Evolutionary conservation across 805 yeast species (phyloP), one percentile per base, ranked within the genome.

Genomic region (Candida vaughaniae): DNA sequence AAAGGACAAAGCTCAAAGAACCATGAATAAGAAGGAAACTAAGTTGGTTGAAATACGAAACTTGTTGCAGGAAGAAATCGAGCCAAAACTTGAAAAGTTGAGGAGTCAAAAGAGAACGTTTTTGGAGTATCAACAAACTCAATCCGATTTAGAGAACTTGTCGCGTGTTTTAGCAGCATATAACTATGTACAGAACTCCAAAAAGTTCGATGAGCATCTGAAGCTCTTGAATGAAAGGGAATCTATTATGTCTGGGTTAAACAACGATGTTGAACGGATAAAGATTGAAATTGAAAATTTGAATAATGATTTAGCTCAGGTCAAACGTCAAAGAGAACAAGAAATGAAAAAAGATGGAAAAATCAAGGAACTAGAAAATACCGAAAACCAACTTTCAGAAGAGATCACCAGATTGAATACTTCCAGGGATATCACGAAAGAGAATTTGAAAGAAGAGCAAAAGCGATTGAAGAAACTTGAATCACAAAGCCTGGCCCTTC

Each of bases 11-110:
- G 96, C 98, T 0, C 84, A 87, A 51, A 82, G 85, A 54, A 87
- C 96, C 2, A 88, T 93, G 88, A 75, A 82, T 1, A 90, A 89
- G 62, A 91, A 91, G 53, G 96, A 93, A 49, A 75, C 84, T 11
- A 90, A 90, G 52, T 71, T 93, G 34, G 76, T 71, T 23, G 95
- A 87, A 54, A 90, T 89, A 36, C 73, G 85, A 47, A 71, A 75
- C 20, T 61, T 90, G 29, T 66, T 91, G 38, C 66, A 68, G 12
- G 96, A 90, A 54, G 98, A 93, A 57, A 91, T 93, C 42, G 95
- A 86, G 54, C 99, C 99, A 3, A 88, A 89, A 55, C 68, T 93
- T 34, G 90, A 84, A 39, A 82, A 82, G 51, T 66, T 90, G 33
- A 74, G 95, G 43, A 73, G 74, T 37, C 96, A 91, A 50, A 91